Conservation (phyloP, 2,329 filamentous ascomycete genomes). For the Sporothrix mexicana region DNA sequence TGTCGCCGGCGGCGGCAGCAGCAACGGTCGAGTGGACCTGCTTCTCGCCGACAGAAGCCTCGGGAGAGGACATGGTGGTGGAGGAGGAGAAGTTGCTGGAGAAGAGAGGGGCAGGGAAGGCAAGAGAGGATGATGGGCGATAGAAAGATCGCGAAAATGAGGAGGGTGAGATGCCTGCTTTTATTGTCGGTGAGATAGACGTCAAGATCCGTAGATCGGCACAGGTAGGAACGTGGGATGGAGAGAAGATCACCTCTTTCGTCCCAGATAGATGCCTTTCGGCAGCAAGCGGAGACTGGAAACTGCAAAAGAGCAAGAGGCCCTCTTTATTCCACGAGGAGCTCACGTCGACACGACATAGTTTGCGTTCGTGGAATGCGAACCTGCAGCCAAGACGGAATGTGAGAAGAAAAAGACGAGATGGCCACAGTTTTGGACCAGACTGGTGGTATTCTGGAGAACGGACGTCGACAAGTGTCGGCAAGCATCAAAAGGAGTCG, state of each 20-base stretch:
- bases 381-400: too few species aligned
- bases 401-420: too few species aligned
- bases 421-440: too few species aligned
- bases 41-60: conserved; percentile 7
- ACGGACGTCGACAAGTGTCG: too few species aligned
- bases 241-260: too few species aligned
- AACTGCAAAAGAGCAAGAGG: background rate
- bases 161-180: background rate
- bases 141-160: background rate
- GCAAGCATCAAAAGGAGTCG: too few species aligned
- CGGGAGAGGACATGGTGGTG: background rate
- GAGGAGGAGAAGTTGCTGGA: too few species aligned
- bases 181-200: background rate
- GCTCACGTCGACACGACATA: too few species aligned
- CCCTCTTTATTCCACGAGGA: too few species aligned
- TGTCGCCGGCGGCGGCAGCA: background rate
- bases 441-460: too few species aligned
- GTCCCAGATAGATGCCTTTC: too few species aligned
- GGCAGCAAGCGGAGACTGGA: background rate
- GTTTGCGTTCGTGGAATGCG: background rate
- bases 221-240: background rate
- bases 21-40: background rate
- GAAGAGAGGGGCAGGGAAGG: background rate
- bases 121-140: background rate
- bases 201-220: background rate